Evolutionary conservation across 179 eudicot genomes (phyloP), one percentile per base, ranked within the genome.

Genomic region (Camellia oleifera): DNA sequence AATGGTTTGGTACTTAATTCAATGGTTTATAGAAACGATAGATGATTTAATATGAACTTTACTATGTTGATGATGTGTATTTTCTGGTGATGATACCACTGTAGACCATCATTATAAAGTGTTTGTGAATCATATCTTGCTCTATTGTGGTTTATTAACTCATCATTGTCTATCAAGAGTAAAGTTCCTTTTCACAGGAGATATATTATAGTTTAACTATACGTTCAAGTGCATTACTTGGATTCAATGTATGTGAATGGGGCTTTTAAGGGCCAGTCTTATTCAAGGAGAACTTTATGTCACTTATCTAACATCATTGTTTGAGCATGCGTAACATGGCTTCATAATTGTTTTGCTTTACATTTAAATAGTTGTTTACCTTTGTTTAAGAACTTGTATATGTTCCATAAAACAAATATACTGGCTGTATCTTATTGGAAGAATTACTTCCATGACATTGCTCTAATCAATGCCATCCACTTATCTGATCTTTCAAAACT

Each of bases 251-350:
- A 73, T 64, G 15, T 82, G 45, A 77, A 52, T 68, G 76, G 64
- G 46, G 68, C 58, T 69, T 71, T 72, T 53, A 44, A 42, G 40
- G 81, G 20, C 78, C 75, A 73, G 78, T 57, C 71, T 80, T 79
- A 78, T 69, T 73, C 48, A 81, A 80, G 57, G 81, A 54, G 66
- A 76, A 53, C 86, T 87, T 89, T 85, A 88, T 81, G 88, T 86
- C 88, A 83, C 80, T 84, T 66, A 63, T 72, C 76, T 60, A 78
- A 18, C 81, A 86, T 86, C 80, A 84, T 82, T 18, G 54, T 60
- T 64, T 67, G 50, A 80, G 81, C 85, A 81, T 86, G 88, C 84
- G 62, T 75, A 81, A 76, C 86, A 80, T 88, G 84, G 77, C 77
- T 64, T 48, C 79, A 81, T 83, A 9, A 79, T 80, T 78, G 61